Evolutionary conservation across 2,329 filamentous ascomycete genomes (phyloP).

Genomic region (Claviceps fusiformis): DNA sequence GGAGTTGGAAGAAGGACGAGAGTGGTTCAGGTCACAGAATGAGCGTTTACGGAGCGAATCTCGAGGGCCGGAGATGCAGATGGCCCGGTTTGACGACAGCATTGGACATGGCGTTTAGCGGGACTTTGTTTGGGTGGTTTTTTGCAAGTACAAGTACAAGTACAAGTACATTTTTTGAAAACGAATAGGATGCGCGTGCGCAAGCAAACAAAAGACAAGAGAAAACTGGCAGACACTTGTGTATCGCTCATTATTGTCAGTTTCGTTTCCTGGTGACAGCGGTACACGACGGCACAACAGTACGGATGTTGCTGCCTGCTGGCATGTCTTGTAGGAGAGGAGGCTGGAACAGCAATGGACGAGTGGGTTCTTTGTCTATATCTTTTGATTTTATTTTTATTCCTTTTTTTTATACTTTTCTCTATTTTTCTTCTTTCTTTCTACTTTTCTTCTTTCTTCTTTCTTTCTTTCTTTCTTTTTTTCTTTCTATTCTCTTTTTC

Average conservation of each 20-base stretch:
- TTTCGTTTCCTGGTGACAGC: too few relatives aligned
- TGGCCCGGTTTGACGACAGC: constrained; percentile 18
- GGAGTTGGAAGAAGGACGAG: constrained; percentile 32
- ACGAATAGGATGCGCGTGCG: not conserved
- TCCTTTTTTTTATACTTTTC: not conserved
- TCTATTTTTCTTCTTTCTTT: not conserved
- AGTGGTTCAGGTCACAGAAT: constrained; percentile 33
- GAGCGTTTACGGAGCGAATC: constrained; percentile 25
- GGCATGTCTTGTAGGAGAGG: too few relatives aligned
- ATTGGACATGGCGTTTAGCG: constrained; percentile 11
- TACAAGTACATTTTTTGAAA: not conserved
- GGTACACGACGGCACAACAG: too few relatives aligned
- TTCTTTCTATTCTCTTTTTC: constrained; percentile 4
- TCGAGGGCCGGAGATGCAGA: constrained; percentile 15
- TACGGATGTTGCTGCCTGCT: too few relatives aligned
- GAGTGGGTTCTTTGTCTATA: too few relatives aligned
- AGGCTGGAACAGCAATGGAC: too few relatives aligned
- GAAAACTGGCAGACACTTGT: too few relatives aligned
- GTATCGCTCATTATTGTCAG: too few relatives aligned
- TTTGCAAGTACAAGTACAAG: not conserved
- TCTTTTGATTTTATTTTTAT: not conserved
- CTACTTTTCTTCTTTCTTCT: not conserved
- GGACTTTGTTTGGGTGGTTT: not conserved
- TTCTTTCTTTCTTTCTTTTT: not conserved
- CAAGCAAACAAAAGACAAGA: too few relatives aligned